A percentile compares a stretch with the other conserved stretches of the same genome.
Evolutionary conservation across 2,329 filamentous ascomycete species (phyloP).

Genomic region (Geosmithia putterillii): DNA sequence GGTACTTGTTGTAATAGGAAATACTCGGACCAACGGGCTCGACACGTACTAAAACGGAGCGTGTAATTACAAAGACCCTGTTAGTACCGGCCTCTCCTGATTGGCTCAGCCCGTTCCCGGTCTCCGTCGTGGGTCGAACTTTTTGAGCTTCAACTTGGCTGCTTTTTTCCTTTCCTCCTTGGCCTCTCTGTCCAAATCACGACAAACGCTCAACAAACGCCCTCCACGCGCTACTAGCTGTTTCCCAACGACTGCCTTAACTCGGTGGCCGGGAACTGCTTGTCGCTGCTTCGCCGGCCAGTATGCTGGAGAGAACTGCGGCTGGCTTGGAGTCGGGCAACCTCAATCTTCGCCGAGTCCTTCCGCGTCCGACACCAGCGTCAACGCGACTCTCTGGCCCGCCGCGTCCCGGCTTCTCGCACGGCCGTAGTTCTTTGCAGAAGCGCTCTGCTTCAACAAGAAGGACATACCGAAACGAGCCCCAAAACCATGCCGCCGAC

Average conservation of each 20-base stretch:
- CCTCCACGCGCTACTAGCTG: background rate
- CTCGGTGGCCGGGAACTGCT: background rate
- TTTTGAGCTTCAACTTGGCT: background rate
- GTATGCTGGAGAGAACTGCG: conserved; percentile 46
- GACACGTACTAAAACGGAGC: background rate
- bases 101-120: background rate
- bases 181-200: background rate
- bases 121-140: background rate
- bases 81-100: background rate
- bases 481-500: background rate
- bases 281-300: conserved; percentile 11
- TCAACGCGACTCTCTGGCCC: background rate
- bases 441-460: background rate
- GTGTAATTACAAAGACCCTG: background rate
- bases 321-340: conserved; percentile 42
- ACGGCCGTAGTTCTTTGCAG: background rate
- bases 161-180: conserved; percentile 1
- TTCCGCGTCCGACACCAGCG: conserved; percentile 23
- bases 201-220: background rate
- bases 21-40: background rate
- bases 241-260: background rate
- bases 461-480: background rate
- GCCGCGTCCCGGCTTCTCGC: background rate
- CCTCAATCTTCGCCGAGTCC: conserved; percentile 31
- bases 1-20: too few relatives aligned